These are phyloP conservation scores for Boletales sp. DNA, from an alignment of 768 basidiomycete species.

Conservation along the genomic window DNA sequence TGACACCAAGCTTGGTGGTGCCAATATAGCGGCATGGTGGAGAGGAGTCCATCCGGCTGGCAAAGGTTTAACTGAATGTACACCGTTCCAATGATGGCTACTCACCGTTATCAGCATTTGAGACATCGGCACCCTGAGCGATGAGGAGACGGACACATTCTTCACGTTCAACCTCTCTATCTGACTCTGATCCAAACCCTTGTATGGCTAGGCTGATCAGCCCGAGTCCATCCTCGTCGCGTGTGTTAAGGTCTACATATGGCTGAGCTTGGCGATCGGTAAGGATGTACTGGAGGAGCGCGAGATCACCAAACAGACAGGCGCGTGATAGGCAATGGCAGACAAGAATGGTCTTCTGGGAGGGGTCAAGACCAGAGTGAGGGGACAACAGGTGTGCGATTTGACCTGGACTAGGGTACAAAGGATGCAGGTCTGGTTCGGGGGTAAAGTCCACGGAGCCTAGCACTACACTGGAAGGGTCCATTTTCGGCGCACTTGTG, in stretches of 20 bases:
- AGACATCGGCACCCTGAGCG: conserved; percentile 70
- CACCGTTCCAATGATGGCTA: conserved; percentile 5
- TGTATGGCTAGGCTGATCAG: conserved; percentile 75
- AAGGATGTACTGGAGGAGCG: conserved; percentile 69
- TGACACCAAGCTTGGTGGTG: conserved; percentile 88
- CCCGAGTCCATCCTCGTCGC: conserved; percentile 85
- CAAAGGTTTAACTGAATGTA: conserved; percentile 4
- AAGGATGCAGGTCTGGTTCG: conserved; percentile 77
- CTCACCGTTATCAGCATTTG: conserved; percentile 59
- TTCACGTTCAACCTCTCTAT: conserved; percentile 85
- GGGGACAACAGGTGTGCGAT: conserved; percentile 62
- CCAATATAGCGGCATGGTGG: conserved; percentile 85
- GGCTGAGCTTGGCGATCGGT: conserved; percentile 62
- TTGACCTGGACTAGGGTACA: conserved; percentile 66
- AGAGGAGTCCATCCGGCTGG: conserved; percentile 93
- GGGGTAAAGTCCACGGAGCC: conserved; percentile 54
- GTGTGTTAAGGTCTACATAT: conserved; percentile 61
- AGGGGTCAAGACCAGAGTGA: conserved; percentile 61
- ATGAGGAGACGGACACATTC: conserved; percentile 83
- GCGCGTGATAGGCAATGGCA: conserved; percentile 72
- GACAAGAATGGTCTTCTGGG: conserved; percentile 68
- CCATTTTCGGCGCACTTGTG: conserved; percentile 22
- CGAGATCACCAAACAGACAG: conserved; percentile 74
- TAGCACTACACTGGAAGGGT: conserved; percentile 24
- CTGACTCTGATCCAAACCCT: conserved; percentile 78